Base-by-base conservation (phyloP, 805 yeast species). In the Saturnispora zaruensis region DNA sequence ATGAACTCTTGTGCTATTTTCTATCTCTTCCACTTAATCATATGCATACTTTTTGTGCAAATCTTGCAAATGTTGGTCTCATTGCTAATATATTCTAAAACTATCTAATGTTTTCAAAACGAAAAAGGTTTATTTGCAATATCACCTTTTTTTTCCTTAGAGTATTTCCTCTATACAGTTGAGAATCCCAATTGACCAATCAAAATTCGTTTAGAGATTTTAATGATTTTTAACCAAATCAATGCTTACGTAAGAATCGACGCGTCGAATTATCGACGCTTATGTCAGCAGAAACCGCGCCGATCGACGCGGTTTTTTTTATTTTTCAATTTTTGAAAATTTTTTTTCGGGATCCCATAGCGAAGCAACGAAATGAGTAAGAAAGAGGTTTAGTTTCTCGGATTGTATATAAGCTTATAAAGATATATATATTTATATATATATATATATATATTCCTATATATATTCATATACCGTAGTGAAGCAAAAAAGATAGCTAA, bases 61-160 rank as follows among this genome's bases (percentile, higher is more conserved):
- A n/a, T 47, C 50, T 47, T 7, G 41, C n/a, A 18, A 47, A 16
- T 6, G 50, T 40, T 32, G 50, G 41, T 47, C 50, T 47, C 50
- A 47, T 47, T 41, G 40, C 18, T 16, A 5, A 6, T 20, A 24
- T 47, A 26, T 4, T 16, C n/a, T 21, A 21, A 11, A 11, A 13
- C 32, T 38, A 37, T 3, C 23, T 21, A 38, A 38, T 38, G 26
- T 37, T 16, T 3, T 11, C 9, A 13, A 38, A 38, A 21, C 21
- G n/a, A 36, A 36, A 20, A 36, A 36, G 40, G 8, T 36, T 18
- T 18, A 11, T 9, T 36, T n/a, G 4, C 21, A 34, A 9, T 36
- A 16, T 20, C 13, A 36, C n/a, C 40, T 36, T 36, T 36, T 16
- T 34, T 34, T 34, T 34, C 20, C 20, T 36, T 16, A 11, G 4